Evolutionary conservation across 345 rosid species (phyloP), one percentile per base, ranked within the genome.

Genomic region (Kernera saxatilis): DNA sequence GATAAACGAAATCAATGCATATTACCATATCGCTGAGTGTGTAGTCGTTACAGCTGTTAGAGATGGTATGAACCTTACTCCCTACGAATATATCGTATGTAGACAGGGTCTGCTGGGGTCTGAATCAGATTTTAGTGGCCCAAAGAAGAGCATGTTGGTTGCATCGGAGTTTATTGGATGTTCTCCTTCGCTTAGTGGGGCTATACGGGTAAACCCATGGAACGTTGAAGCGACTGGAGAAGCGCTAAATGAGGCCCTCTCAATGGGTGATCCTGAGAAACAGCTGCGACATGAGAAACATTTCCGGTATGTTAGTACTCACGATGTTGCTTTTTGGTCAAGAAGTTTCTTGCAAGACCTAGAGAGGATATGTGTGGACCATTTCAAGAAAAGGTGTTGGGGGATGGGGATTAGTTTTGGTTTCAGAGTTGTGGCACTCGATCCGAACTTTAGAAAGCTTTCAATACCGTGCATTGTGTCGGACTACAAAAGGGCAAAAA

Each of bases 221-320:
- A 77, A 77, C n/a, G 77, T 77, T 14, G 81, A 77, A 36, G 77
- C 81, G 3, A 77, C 81, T 36, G 81, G 77, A 53, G 81, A 77
- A 68, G 81, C 77, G 0, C 37, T 77, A 14, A 77, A 77, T 14
- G 81, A 77, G 54, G 81, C 81, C 46, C 68, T 77, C 25, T 72
- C 73, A 7, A 72, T 77, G 77, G 48, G 74, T 67, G 81, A 77
- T 77, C 18, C 69, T 13, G 81, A 77, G 73, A 77, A 77, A 72
- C 81, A 77, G 60, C 45, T 77, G 55, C 70, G 98, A 19, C 98
- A 93, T 72, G 98, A 93, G 84, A 93, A 93, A 80, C 98, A 93
- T 82, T 93, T 87, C 53, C 77, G 81, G 45, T 77, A 77, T 67
- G 81, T 77, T 67, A 72, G 81, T 29, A 77, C 77, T 46, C 81